Conservation (phyloP, 139 green algal species). For the Picochlorum costavermella region DNA sequence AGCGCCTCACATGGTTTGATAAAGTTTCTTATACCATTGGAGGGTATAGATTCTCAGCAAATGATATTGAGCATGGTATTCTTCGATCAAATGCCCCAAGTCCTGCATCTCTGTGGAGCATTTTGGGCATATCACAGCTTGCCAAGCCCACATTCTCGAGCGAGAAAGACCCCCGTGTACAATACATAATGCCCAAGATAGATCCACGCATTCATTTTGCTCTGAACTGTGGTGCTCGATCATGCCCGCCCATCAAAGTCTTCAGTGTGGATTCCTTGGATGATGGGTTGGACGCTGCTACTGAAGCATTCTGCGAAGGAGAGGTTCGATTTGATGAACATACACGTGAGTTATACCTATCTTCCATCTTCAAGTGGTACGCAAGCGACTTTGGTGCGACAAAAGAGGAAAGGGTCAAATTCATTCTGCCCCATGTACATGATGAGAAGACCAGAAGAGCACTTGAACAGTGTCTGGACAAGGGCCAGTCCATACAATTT, state of each 20-base stretch:
- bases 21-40: constrained; percentile 61
- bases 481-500: too few species aligned
- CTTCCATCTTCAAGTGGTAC: constrained; percentile 89
- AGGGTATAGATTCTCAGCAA: constrained; percentile 52
- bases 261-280: constrained; percentile 73
- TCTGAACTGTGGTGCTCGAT: constrained; percentile 86
- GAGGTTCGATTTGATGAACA: constrained; percentile 56
- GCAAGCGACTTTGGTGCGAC: constrained; percentile 59
- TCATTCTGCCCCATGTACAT: too few species aligned
- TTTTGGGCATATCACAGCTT: constrained; percentile 42
- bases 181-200: constrained; percentile 34
- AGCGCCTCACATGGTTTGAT: constrained; percentile 32
- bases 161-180: constrained; percentile 31
- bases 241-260: constrained; percentile 84
- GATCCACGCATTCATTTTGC: constrained; percentile 94
- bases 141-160: constrained; percentile 35
- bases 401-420: constrained; percentile 7
- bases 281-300: constrained; percentile 58
- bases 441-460: too few species aligned
- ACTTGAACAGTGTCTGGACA: too few species aligned
- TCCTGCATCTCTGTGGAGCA: constrained; percentile 34
- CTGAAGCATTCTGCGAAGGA: constrained; percentile 45
- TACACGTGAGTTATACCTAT: constrained; percentile 43
- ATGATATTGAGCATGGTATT: constrained; percentile 94
- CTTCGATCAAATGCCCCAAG: constrained; percentile 71